Evolutionary conservation across 352 stramenopile genomes (phyloP), one percentile per base, ranked within the genome.

Genomic region (Peronospora farinosa): DNA sequence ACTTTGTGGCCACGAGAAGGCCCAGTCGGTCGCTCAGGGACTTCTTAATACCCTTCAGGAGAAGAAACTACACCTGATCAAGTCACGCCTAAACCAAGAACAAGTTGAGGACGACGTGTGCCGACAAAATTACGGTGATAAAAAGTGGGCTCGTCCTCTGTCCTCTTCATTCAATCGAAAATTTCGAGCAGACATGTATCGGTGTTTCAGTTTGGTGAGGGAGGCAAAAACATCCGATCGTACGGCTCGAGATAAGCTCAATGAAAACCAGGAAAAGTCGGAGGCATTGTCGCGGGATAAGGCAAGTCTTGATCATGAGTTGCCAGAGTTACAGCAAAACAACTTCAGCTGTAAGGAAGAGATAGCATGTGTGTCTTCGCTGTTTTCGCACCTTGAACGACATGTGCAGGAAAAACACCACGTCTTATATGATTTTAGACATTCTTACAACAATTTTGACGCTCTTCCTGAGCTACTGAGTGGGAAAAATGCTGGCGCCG

Each of bases 201-300:
- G 79, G 13, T 90, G 84, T 53, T 85, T 78, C 46, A 70, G 77
- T 5, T 57, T 90, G n/a, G 60, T 88, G 6, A 79, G 77, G 30
- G 74, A 90, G 32, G 77, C 73, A 5, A 86, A 84, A 46, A 69
- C 67, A 38, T 87, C 77, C 13, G 79, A 91, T 47, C 57, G 69
- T n/a, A 62, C 84, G 21, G 72, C 88, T 40, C 62, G 63, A 11
- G 58, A 67, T 23, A 86, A 87, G 35, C 45, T 86, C 8, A 21
- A 53, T 11, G 32, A 40, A 2, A 84, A 65, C 10, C 51, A 66
- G 2, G 46, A 59, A 7, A 67, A 69, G 19, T 39, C 88, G 19
- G 54, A 43, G 19, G 46, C 72, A 15, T 48, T 90, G 13, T 50
- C 65, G 11, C 63, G 76, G 23, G 63, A 67, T 11, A 86, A 90